Conservation (phyloP, 768 basidiomycete species). For the Trametes maxima region DNA sequence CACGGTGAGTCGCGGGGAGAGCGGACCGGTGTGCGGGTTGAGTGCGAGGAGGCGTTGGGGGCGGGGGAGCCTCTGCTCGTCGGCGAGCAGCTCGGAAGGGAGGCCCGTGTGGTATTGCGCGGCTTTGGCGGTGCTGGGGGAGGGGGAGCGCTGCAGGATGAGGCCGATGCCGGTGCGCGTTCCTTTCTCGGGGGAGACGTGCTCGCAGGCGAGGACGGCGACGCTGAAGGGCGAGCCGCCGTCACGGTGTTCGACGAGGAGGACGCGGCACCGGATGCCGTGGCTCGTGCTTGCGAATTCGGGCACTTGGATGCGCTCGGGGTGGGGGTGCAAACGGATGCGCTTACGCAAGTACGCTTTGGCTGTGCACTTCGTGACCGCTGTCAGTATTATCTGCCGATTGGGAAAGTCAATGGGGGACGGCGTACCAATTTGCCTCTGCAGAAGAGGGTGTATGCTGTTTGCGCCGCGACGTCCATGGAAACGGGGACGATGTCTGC, state of each 20-base stretch:
- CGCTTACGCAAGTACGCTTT: not conserved
- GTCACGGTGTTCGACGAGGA: slow-evolving; percentile 4
- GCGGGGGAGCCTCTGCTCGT: not conserved
- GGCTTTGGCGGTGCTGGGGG: not conserved
- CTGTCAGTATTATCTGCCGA: not conserved
- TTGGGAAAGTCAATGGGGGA: not conserved
- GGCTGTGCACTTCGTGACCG: not conserved
- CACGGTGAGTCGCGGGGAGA: not conserved
- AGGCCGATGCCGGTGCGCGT: not conserved
- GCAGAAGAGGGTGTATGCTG: not conserved
- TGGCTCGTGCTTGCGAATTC: slow-evolving; percentile 15
- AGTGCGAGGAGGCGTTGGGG: not conserved
- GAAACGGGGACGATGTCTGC: slow-evolving; percentile 4
- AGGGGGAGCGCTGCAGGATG: not conserved
- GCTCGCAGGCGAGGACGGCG: slow-evolving; percentile 12
- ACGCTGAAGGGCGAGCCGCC: slow-evolving; percentile 1
- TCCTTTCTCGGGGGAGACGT: not conserved
- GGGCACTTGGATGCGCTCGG: slow-evolving; percentile 4
- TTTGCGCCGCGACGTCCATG: not conserved
- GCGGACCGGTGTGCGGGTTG: not conserved
- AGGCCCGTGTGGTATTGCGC: not conserved
- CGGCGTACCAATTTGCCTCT: not conserved
- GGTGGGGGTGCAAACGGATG: not conserved
- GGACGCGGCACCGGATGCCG: slow-evolving; percentile 11
- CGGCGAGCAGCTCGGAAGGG: not conserved